phyloP scores from a whole-genome alignment of 768 basidiomycete species.

The Boletellus ananiceps region DNA sequence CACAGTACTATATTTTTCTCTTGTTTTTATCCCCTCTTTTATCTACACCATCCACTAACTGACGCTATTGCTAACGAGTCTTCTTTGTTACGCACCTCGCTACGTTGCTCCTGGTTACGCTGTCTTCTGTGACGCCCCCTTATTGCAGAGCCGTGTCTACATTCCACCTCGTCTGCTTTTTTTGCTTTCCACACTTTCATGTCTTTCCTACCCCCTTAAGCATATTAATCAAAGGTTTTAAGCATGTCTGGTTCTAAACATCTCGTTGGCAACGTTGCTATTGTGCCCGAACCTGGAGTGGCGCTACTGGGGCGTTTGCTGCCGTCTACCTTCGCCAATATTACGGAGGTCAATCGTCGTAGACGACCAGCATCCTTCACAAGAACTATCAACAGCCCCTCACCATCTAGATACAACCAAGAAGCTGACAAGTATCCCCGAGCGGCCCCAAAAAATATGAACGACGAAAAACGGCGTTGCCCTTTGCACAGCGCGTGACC shows the following conservation, averaged over 20 bases:
- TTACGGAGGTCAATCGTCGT: too few relatives aligned
- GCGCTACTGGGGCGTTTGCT: too few relatives aligned
- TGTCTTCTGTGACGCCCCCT: conserved; percentile 13
- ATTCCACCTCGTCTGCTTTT: conserved; percentile 7
- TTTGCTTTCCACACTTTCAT: conserved; percentile 4
- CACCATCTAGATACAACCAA: too few relatives aligned
- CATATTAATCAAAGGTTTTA: conserved; percentile 13
- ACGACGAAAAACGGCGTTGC: too few relatives aligned
- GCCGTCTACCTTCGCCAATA: too few relatives aligned
- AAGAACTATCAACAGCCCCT: too few relatives aligned
- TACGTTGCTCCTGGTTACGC: conserved; percentile 20
- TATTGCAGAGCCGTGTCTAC: conserved; percentile 10
- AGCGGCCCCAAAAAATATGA: too few relatives aligned
- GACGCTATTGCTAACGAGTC: conserved; percentile 16
- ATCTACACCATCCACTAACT: conserved; percentile 2
- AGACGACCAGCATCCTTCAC: too few relatives aligned
- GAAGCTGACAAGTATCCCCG: too few relatives aligned
- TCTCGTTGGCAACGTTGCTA: too few relatives aligned
- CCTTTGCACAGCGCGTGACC: too few relatives aligned
- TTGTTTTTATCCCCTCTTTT: neutral
- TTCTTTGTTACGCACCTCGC: conserved; percentile 2
- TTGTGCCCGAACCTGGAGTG: too few relatives aligned
- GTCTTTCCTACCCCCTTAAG: conserved; percentile 4
- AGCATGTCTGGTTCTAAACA: conserved; percentile 1
- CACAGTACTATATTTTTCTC: conserved; percentile 4